Conservation (phyloP, 352 stramenopile species). For the Phytophthora chlamydospora region DNA sequence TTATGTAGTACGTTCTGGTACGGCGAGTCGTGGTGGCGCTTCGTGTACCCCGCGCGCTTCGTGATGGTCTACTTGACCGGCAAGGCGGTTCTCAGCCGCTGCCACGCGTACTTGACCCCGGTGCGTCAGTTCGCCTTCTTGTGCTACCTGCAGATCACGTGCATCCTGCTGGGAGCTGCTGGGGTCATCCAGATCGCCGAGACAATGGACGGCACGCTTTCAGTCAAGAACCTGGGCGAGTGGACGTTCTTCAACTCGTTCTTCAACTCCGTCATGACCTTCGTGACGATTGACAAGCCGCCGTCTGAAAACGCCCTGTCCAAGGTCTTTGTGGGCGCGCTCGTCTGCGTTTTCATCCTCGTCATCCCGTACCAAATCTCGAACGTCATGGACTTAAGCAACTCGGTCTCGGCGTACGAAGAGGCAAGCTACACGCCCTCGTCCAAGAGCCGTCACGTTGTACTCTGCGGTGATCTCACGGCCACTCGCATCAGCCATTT, state of each 20-base stretch:
- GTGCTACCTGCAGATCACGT: slow-evolving; percentile 83
- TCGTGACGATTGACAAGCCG: slow-evolving; percentile 87
- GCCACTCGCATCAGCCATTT: slow-evolving; percentile 84
- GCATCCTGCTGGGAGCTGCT: slow-evolving; percentile 77
- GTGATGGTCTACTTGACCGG: slow-evolving; percentile 83
- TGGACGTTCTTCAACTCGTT: slow-evolving; percentile 91
- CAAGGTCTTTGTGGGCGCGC: slow-evolving; percentile 80
- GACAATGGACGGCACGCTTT: slow-evolving; percentile 64
- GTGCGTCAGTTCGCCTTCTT: slow-evolving; percentile 82
- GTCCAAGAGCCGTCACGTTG: slow-evolving; percentile 65
- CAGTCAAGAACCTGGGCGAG: slow-evolving; percentile 67
- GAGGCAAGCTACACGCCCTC: slow-evolving; percentile 76
- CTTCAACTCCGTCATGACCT: slow-evolving; percentile 90
- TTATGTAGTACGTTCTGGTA: slow-evolving; percentile 78
- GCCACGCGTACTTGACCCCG: slow-evolving; percentile 79
- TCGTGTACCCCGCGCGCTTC: slow-evolving; percentile 86
- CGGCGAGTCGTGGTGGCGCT: slow-evolving; percentile 75
- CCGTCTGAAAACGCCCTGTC: slow-evolving; percentile 83
- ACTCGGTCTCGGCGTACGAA: slow-evolving; percentile 78
- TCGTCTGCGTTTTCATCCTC: slow-evolving; percentile 86
- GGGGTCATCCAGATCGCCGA: slow-evolving; percentile 88
- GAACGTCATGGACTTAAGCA: slow-evolving; percentile 80
- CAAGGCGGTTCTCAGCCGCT: slow-evolving; percentile 78
- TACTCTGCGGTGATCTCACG: slow-evolving; percentile 85
- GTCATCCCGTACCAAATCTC: slow-evolving; percentile 88